Evolutionary conservation across 2,329 filamentous ascomycete species (phyloP).

Genomic region (Tolypocladium cylindrosporum): DNA sequence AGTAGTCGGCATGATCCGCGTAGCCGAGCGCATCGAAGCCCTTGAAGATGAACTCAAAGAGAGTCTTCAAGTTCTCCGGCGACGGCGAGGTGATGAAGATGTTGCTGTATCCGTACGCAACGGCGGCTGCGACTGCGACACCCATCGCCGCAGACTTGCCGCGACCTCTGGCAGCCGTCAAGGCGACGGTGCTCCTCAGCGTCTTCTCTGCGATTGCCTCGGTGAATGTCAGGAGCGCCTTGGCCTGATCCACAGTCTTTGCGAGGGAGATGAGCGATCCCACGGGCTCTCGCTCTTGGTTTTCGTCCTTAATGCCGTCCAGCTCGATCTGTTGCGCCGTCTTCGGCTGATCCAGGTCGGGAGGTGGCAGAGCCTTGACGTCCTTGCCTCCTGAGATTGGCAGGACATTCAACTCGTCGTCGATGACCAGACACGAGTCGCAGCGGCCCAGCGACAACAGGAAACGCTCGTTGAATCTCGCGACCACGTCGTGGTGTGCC

Average conservation of each 20-base stretch:
- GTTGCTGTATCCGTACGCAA: constrained; percentile 96
- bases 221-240: constrained; percentile 91
- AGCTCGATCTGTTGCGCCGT: constrained; percentile 66
- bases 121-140: constrained; percentile 84
- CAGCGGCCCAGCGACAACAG: constrained; percentile 92
- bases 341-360: constrained; percentile 62
- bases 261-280: constrained; percentile 77
- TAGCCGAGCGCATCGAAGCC: constrained; percentile 93
- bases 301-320: constrained; percentile 74
- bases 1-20: constrained; percentile 92
- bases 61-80: constrained; percentile 94
- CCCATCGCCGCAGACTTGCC: constrained; percentile 96
- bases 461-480: constrained; percentile 95
- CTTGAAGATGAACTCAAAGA: constrained; percentile 98
- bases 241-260: constrained; percentile 89
- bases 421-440: constrained; percentile 87
- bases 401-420: constrained; percentile 94
- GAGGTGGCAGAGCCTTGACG: constrained; percentile 71
- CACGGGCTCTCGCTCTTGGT: constrained; percentile 78
- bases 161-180: constrained; percentile 88
- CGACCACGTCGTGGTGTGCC: constrained; percentile 88
- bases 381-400: constrained; percentile 93
- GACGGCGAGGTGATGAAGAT: constrained; percentile 98
- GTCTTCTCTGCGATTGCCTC: constrained; percentile 97
- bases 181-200: constrained; percentile 79